Evolutionary conservation across 208 protist genomes (phyloP).

Genomic region (Trypanosoma platydactyli): DNA sequence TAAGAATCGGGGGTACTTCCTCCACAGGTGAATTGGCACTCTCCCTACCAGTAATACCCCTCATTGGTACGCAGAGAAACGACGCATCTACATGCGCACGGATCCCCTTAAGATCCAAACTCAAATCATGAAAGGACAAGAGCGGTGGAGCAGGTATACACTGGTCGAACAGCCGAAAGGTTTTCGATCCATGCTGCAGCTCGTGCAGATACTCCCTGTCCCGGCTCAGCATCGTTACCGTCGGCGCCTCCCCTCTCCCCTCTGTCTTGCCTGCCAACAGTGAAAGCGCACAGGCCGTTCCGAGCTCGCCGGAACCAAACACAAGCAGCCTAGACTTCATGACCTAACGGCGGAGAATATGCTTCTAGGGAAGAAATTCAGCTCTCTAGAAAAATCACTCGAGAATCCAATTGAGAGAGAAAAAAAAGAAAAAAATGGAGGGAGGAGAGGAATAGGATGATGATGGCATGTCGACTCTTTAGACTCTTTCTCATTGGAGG

Average conservation of each 20-base stretch:
- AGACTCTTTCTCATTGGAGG: no score
- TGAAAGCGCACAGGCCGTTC: slow-evolving; percentile 63
- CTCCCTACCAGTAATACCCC: slow-evolving; percentile 18
- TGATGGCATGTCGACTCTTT: no score
- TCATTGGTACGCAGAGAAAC: slow-evolving; percentile 30
- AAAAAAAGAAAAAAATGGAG: slow-evolving; percentile 22
- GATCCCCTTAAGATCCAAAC: slow-evolving; percentile 13
- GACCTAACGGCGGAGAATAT: no score
- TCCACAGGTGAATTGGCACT: not conserved
- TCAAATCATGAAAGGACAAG: slow-evolving; percentile 23
- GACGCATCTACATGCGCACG: slow-evolving; percentile 20
- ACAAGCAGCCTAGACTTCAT: slow-evolving; percentile 34
- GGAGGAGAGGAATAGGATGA: no score
- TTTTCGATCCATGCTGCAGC: slow-evolving; percentile 21
- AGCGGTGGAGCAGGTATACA: slow-evolving; percentile 16
- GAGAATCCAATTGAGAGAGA: no score
- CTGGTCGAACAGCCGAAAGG: slow-evolving; percentile 13
- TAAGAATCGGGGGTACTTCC: not conserved
- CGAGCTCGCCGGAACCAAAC: slow-evolving; percentile 69
- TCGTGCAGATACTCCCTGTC: slow-evolving; percentile 34
- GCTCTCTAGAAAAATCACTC: no score
- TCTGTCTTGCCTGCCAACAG: slow-evolving; percentile 34
- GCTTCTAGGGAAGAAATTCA: not conserved
- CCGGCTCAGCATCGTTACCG: slow-evolving; percentile 26
- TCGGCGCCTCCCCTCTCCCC: not conserved